Percentiles rank a stretch among this genome's conserved stretches.
Evolutionary conservation across 75 land plant genomes (phyloP).

Genomic region (Sequoia sempervirens): DNA sequence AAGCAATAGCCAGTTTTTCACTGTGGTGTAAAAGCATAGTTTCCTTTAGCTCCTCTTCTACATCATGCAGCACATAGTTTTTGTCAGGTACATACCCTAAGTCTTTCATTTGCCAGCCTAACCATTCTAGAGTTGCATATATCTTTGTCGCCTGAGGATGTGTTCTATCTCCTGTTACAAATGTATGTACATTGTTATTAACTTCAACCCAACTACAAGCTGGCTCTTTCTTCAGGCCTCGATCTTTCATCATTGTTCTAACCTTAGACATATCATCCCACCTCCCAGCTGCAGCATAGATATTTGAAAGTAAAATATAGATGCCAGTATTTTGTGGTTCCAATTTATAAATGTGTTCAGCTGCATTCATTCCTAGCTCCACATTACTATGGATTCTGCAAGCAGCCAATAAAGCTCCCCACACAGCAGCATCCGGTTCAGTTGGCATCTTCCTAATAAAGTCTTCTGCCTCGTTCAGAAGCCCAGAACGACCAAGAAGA

Average conservation of each 20-base stretch:
- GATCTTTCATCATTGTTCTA: slow-evolving; percentile 44
- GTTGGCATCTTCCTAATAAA: slow-evolving; percentile 46
- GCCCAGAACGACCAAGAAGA: slow-evolving; percentile 48
- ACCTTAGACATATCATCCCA: slow-evolving; percentile 33
- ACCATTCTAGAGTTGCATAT: slow-evolving; percentile 12
- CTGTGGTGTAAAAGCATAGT: neutral
- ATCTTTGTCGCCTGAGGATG: slow-evolving; percentile 36
- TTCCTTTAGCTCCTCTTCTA: neutral
- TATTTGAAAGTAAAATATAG: slow-evolving; percentile 56
- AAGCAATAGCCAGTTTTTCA: neutral
- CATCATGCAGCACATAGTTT: neutral
- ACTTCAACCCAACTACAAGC: slow-evolving; percentile 67
- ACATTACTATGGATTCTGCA: slow-evolving; percentile 41
- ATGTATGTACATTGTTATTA: slow-evolving; percentile 32
- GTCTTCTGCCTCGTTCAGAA: slow-evolving; percentile 34
- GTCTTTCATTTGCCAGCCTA: neutral
- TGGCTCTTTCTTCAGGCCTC: slow-evolving; percentile 33
- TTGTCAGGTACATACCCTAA: neutral
- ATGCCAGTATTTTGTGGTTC: slow-evolving; percentile 51
- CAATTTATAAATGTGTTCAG: slow-evolving; percentile 18
- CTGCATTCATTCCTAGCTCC: slow-evolving; percentile 38
- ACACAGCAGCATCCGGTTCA: slow-evolving; percentile 45
- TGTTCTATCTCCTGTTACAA: slow-evolving; percentile 32
- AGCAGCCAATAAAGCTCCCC: slow-evolving; percentile 58
- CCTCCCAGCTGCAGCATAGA: slow-evolving; percentile 40